These are phyloP conservation scores for Eucalyptus cladocalyx DNA, from an alignment of 345 rosid species.

Conservation along the genomic window DNA sequence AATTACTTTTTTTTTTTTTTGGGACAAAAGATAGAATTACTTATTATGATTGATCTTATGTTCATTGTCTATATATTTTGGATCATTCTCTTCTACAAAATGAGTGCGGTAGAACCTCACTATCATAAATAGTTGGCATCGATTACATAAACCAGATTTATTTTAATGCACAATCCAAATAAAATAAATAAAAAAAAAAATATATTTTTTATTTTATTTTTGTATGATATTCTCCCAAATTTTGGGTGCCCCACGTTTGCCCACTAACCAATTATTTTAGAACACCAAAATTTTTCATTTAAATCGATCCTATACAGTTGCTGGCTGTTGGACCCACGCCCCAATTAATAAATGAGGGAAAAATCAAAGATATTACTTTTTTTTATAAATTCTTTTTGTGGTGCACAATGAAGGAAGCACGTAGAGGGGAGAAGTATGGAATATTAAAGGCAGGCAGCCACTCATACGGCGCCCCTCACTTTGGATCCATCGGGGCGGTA, in stretches of 20 bases:
- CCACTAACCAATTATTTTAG: not conserved
- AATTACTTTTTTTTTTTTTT: too few species aligned
- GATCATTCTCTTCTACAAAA: not conserved
- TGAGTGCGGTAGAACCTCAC: not conserved
- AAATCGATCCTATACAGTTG: not conserved
- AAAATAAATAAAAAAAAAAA: not conserved
- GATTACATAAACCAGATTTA: not conserved
- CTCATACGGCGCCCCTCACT: not conserved
- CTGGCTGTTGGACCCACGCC: not conserved
- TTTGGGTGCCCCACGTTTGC: not conserved
- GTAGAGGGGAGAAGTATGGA: not conserved
- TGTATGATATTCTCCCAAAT: not conserved
- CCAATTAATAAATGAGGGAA: not conserved
- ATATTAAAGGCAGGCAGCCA: not conserved
- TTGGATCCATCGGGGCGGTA: not conserved
- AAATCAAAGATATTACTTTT: not conserved
- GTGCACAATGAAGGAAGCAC: not conserved
- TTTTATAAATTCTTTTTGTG: not conserved
- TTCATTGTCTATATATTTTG: not conserved
- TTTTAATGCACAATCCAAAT: not conserved
- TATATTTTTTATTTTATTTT: not conserved
- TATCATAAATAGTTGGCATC: not conserved
- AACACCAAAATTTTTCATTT: not conserved
- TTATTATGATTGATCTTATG: not conserved
- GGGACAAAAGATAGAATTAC: not conserved